phyloP scores from a whole-genome alignment of 176 grass and related monocot species.

The Eremochloa ophiuroides region DNA sequence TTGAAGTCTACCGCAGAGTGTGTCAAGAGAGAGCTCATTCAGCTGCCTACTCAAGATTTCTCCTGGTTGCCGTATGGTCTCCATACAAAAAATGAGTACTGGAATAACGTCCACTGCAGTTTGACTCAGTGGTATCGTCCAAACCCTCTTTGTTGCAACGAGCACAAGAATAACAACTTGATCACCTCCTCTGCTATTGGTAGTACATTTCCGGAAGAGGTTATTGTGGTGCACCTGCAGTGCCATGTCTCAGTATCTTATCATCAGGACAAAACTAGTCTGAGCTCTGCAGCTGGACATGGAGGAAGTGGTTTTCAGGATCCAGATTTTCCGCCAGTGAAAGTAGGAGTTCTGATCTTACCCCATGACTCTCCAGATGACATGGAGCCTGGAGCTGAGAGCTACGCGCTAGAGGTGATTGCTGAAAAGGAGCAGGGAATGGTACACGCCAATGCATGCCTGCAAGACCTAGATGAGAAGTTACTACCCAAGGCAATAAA shows the following conservation, averaged over 20 bases:
- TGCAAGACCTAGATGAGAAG: neutral
- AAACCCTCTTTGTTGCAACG: neutral
- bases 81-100: neutral
- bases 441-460: neutral
- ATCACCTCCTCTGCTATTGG: too few relatives aligned
- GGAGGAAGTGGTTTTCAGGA: neutral
- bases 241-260: too few relatives aligned
- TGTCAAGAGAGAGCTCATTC: neutral
- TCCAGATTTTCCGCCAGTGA: too few relatives aligned
- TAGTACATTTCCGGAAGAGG: too few relatives aligned
- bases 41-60: constrained; percentile 14
- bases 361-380: neutral
- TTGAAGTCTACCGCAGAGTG: neutral
- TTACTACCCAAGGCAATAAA: constrained; percentile 1
- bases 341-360: too few relatives aligned
- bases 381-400: neutral
- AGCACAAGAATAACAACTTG: too few relatives aligned
- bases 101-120: constrained; percentile 5
- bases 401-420: too few relatives aligned
- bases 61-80: neutral
- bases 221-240: too few relatives aligned
- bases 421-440: neutral
- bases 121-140: neutral
- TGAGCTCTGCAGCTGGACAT: neutral
- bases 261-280: too few relatives aligned